Base-by-base conservation (phyloP, 768 basidiomycete species). In the Trametes gibbosa region DNA sequence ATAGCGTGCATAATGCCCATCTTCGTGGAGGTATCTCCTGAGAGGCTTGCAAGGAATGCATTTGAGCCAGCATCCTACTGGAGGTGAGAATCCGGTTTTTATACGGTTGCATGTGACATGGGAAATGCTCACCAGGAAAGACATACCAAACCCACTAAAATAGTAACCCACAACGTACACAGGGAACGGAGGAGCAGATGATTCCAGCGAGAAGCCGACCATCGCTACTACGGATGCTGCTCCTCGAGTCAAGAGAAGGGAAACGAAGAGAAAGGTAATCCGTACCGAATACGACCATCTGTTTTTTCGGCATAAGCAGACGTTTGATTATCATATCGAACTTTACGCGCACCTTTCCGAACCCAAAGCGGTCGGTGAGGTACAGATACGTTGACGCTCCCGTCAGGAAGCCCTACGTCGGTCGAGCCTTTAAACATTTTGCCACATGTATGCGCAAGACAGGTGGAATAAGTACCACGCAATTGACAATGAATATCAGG, bases 41-140 rank as follows among this genome's bases (percentile, higher is more conserved):
- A 77, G 7, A 89, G 72, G 45, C 74, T 78, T 1, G 85, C 87
- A 16, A 91, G 81, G 62, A 81, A 90, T 10, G 84, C 86, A 65
- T 87, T 88, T 1, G 87, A 80, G 73, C 88, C 87, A 0, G 88
- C 86, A 59, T 87, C 83, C 83, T 89, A 32, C 29, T 5, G 5
- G 59, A 46, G n/a, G 8, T 45, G 2, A 2, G 24, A 1, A 24
- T 12, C 13, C 5, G 34, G 10, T 17, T 19, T 10, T 27, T 16
- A 24, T 2, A 43, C n/a, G 10, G 1, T 14, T 34, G 12, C 21
- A n/a, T 43, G 29, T 1, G 27, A 3, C 8, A 9, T 21, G 19
- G 21, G 24, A 10, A 14, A 45, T 1, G 24, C 60, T 47, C 34
- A 62, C 60, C 13, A 62, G 54, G 23, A 52, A 53, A 9, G 72